Conservation (phyloP, 345 rosid species). For the Corchorus olitorius region DNA sequence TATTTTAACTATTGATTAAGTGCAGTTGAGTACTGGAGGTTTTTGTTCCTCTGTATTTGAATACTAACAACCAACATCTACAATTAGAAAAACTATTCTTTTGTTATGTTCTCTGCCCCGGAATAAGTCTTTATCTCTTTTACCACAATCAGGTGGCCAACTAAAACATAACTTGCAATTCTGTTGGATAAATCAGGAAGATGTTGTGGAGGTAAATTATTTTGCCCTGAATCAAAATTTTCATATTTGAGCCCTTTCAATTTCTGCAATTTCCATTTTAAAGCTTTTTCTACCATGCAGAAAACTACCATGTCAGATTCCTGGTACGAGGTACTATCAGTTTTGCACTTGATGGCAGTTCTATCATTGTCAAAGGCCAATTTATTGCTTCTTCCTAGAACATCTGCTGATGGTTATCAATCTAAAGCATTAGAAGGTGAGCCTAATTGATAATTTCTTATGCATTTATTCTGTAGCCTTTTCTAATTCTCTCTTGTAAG, state of each 20-base stretch:
- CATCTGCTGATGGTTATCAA: constrained; percentile 43
- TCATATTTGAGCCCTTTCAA: neutral
- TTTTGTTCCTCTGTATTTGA: neutral
- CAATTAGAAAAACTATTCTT: neutral
- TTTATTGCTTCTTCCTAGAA: constrained; percentile 57
- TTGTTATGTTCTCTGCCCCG: neutral
- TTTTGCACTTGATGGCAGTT: constrained; percentile 73
- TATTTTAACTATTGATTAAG: neutral
- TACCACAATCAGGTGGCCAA: constrained; percentile 40
- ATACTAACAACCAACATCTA: neutral
- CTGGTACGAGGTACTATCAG: constrained; percentile 72
- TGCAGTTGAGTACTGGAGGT: neutral
- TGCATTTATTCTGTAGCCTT: neutral
- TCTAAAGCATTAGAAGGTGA: constrained; percentile 63
- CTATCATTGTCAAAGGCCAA: constrained; percentile 62
- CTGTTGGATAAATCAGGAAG: constrained; percentile 73
- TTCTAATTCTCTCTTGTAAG: neutral
- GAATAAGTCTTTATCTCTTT: constrained; percentile 11
- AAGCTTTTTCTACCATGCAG: constrained; percentile 33
- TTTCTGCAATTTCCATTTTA: constrained; percentile 3
- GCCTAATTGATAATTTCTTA: constrained; percentile 11
- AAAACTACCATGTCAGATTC: constrained; percentile 62
- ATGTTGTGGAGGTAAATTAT: constrained; percentile 49
- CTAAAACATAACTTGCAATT: constrained; percentile 50
- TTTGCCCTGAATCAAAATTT: neutral